Conservation (phyloP, 768 basidiomycete genomes). For the Amanita molliuscula region DNA sequence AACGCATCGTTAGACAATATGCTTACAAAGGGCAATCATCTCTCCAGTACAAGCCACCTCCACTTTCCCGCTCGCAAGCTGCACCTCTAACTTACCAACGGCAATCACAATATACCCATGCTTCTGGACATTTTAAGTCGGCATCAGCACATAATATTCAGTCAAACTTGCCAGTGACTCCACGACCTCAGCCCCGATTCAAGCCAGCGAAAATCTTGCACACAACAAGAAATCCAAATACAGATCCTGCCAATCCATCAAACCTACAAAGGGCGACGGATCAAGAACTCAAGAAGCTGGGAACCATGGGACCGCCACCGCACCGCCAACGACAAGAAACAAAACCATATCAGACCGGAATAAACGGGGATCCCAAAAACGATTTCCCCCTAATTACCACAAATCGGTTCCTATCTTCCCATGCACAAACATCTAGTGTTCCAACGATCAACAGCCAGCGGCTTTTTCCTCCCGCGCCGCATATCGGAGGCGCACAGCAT, state of each 20-base stretch:
- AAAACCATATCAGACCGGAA: not conserved
- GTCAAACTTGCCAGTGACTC: not conserved
- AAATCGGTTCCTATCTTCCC: constrained; percentile 4
- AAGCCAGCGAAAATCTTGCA: not conserved
- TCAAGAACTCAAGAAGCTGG: constrained; percentile 15
- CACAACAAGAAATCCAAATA: constrained; percentile 6
- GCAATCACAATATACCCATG: constrained; percentile 15
- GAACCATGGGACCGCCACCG: constrained; percentile 42
- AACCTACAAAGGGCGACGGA: constrained; percentile 1
- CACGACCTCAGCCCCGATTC: constrained; percentile 1
- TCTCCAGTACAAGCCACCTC: constrained; percentile 27
- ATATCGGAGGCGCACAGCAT: constrained; percentile 1
- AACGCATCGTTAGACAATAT: constrained; percentile 41
- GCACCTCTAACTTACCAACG: constrained; percentile 29
- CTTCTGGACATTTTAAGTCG: constrained; percentile 14
- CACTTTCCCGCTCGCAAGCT: constrained; percentile 31
- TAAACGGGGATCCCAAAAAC: not conserved
- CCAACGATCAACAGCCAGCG: constrained; percentile 3
- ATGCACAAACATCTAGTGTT: not conserved
- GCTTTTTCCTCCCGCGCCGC: constrained; percentile 9
- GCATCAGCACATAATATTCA: constrained; percentile 8
- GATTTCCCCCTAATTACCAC: not conserved
- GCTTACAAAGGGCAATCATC: constrained; percentile 46
- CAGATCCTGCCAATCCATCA: constrained; percentile 7
- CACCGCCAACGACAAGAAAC: constrained; percentile 16